phyloP scores from a whole-genome alignment of 2,329 filamentous ascomycete species.

The Colletotrichum agaves region DNA sequence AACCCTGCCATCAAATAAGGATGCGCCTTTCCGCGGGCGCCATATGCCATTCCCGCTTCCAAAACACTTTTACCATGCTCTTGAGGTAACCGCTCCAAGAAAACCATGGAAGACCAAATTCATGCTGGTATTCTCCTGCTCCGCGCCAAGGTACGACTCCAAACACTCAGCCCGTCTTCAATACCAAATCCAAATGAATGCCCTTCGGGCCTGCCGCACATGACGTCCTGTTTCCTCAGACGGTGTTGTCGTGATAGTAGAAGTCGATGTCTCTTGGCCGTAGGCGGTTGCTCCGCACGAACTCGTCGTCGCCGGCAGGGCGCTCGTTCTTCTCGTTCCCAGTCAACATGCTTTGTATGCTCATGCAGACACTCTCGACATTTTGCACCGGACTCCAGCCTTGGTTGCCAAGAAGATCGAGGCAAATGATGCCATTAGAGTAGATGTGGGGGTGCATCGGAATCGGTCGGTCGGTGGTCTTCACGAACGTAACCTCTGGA shows the following conservation, averaged over 20 bases:
- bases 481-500: constrained; percentile 91
- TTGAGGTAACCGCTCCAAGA: constrained; percentile 10
- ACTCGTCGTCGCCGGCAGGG: constrained; percentile 89
- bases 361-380: constrained; percentile 96
- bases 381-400: constrained; percentile 98
- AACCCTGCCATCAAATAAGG: background rate
- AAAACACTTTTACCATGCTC: constrained; percentile 9
- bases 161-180: constrained; percentile 9
- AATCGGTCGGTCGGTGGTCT: constrained; percentile 73
- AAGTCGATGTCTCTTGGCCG: constrained; percentile 92
- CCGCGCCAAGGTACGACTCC: constrained; percentile 10
- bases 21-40: background rate
- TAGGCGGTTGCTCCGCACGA: constrained; percentile 82
- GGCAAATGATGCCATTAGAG: constrained; percentile 97
- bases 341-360: constrained; percentile 97
- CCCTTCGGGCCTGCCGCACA: constrained; percentile 15
- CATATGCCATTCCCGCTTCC: constrained; percentile 4
- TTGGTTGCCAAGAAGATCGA: constrained; percentile 86
- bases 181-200: constrained; percentile 30
- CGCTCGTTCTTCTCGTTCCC: constrained; percentile 93
- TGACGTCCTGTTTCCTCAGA: constrained; percentile 47
- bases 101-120: constrained; percentile 8
- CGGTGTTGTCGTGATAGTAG: constrained; percentile 89
- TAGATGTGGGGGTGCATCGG: constrained; percentile 98
- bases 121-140: constrained; percentile 21